Conservation (phyloP, 2,329 filamentous ascomycete species). For the Neonectria hederae region DNA sequence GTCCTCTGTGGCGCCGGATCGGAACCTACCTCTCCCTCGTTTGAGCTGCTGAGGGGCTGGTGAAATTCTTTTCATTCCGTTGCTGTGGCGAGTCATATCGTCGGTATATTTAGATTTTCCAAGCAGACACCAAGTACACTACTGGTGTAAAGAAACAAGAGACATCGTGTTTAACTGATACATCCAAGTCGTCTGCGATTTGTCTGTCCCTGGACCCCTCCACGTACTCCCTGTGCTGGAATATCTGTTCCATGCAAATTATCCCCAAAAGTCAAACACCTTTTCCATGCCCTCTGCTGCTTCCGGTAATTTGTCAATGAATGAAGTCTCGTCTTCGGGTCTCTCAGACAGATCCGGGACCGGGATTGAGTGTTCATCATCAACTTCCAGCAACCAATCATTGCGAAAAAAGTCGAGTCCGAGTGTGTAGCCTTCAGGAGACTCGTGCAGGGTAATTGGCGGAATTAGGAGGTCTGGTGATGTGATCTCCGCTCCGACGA, state of each 20-base stretch:
- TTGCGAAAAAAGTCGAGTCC: conserved; percentile 20
- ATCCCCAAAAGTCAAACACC: neutral
- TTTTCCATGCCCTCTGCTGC: neutral
- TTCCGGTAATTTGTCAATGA: neutral
- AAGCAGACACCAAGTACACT: neutral
- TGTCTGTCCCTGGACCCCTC: too few relatives aligned
- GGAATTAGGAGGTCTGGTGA: conserved; percentile 3
- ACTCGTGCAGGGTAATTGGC: conserved; percentile 7
- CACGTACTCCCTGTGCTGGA: too few relatives aligned
- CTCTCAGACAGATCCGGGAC: conserved; percentile 9
- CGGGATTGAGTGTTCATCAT: neutral
- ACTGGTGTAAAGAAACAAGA: too few relatives aligned
- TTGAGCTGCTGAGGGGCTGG: neutral
- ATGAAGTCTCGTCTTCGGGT: neutral
- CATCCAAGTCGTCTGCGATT: too few relatives aligned
- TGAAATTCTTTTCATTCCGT: neutral
- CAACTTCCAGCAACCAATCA: conserved; percentile 10
- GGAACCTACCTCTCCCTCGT: conserved; percentile 12
- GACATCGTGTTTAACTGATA: too few relatives aligned
- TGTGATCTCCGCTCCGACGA: neutral
- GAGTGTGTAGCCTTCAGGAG: neutral
- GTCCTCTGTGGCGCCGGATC: conserved; percentile 17
- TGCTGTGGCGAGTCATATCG: neutral
- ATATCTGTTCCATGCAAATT: too few relatives aligned
- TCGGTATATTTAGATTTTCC: neutral